A percentile compares a stretch with the other conserved stretches of the same genome.
Conservation (phyloP, 2,329 filamentous ascomycete genomes). For the Phialophora expanda region DNA sequence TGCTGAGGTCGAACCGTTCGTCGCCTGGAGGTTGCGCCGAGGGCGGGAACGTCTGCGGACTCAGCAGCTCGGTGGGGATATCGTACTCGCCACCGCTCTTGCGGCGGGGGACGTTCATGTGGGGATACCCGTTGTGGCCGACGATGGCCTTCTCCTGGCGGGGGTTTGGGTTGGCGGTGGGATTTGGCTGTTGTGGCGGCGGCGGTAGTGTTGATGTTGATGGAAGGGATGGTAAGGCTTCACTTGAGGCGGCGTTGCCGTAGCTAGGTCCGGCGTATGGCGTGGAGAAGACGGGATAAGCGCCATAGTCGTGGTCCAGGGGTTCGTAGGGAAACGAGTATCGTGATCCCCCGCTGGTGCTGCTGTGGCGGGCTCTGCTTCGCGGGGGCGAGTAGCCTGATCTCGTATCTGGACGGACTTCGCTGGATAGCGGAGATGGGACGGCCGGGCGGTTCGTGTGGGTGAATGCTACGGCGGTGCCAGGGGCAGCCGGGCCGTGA, state of each 20-base stretch:
- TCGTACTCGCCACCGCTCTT: constrained; percentile 25
- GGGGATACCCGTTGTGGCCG: constrained; percentile 33
- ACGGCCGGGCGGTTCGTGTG: constrained; percentile 29
- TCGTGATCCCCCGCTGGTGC: constrained; percentile 12
- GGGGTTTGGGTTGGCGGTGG: background rate
- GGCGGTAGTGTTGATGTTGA: background rate
- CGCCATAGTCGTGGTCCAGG: constrained; percentile 5
- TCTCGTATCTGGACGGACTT: constrained; percentile 24
- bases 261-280: background rate
- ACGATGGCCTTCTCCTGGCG: constrained; percentile 15
- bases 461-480: constrained; percentile 15
- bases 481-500: constrained; percentile 24
- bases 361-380: constrained; percentile 16
- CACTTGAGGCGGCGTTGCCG: background rate
- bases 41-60: constrained; percentile 7
- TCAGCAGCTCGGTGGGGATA: constrained; percentile 4
- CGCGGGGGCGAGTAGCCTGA: background rate
- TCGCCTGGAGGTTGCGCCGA: background rate
- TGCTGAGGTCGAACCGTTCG: background rate
- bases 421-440: constrained; percentile 32
- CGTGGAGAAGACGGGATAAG: constrained; percentile 2
- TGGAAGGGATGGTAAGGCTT: background rate
- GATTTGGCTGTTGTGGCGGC: background rate
- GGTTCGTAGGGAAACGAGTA: constrained; percentile 12
- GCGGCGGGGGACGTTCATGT: constrained; percentile 26